Base-by-base conservation (phyloP, 1,284 basidiomycete species). In the Schizopora paradoxa region DNA sequence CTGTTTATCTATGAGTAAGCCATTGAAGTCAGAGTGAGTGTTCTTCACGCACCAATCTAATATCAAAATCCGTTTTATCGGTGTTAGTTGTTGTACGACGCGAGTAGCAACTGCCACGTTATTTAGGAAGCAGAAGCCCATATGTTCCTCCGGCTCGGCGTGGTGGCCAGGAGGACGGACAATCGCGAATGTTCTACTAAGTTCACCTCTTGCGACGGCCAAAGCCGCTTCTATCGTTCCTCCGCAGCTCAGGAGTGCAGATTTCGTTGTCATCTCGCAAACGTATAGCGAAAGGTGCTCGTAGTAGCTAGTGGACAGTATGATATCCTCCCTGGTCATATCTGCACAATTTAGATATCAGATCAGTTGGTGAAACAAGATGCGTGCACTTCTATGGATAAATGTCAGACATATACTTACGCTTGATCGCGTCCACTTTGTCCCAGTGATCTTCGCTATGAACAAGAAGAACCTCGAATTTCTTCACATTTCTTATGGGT, bases 51-150 rank as follows among this genome's bases (percentile, higher is more conserved):
- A 94, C 95, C 96, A 99, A 61, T 99, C 95, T 11, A 99, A 68
- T 58, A 99, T 97, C 55, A 99, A 61, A 11, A 99, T 82, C 58
- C 79, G 89, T 61, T 82, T 87, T 43, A 86, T 67, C 2, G 76
- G 61, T 0, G 86, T 86, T 34, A 73, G 59, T 49, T 83, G 71
- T 58, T 86, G 89, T 23, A 83, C 77, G 27, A 87, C 93, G 62
- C 76, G 81, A 36, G 90, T 78, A 1, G 94, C 94, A 5, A 99
- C 87, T 1, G 95, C 88, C 16, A 96, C 94, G 58, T 99, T 99
- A 66, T 99, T 99, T 71, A 92, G 97, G 69, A 99, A 94, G 66
- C 96, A 99, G 66, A 99, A 99, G 1, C 96, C 96, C 90, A 97
- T 97, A 58, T 92, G 89, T 61, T 93, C 88, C 54, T 95, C 86